Conservation (phyloP, 257 asterid genomes). For the Solanum sejunctum region DNA sequence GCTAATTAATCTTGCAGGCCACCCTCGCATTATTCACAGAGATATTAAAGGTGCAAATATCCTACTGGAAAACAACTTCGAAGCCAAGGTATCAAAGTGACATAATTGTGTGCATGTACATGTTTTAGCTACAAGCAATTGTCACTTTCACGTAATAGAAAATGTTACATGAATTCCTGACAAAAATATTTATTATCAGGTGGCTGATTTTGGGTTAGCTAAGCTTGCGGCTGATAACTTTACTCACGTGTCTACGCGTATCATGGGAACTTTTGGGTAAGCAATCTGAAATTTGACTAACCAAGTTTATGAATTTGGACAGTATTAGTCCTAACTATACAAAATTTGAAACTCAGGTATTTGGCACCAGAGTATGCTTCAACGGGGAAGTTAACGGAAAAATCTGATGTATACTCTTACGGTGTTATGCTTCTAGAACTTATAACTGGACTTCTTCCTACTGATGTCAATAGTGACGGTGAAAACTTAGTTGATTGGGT, state of each 20-base stretch:
- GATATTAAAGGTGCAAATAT: constrained; percentile 43
- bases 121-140: not conserved
- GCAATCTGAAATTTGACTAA: not conserved
- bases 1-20: constrained; percentile 12
- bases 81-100: constrained; percentile 26
- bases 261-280: constrained; percentile 94
- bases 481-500: constrained; percentile 94
- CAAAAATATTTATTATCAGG: constrained; percentile 23
- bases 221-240: constrained; percentile 64
- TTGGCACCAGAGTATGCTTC: constrained; percentile 91
- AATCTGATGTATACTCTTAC: constrained; percentile 79
- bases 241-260: constrained; percentile 89
- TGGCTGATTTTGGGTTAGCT: constrained; percentile 89
- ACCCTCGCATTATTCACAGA: constrained; percentile 39
- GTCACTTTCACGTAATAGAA: not conserved
- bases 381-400: constrained; percentile 71
- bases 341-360: constrained; percentile 25
- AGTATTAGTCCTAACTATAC: too few species aligned
- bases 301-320: too few species aligned
- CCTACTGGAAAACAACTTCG: constrained; percentile 27
- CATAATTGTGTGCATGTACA: not conserved
- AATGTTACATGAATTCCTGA: not conserved
- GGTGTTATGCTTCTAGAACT: constrained; percentile 91
- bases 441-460: constrained; percentile 65
- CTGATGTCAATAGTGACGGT: constrained; percentile 50